Conservation (phyloP, 2,329 filamentous ascomycete genomes). For the Colletotrichum eleusines region DNA sequence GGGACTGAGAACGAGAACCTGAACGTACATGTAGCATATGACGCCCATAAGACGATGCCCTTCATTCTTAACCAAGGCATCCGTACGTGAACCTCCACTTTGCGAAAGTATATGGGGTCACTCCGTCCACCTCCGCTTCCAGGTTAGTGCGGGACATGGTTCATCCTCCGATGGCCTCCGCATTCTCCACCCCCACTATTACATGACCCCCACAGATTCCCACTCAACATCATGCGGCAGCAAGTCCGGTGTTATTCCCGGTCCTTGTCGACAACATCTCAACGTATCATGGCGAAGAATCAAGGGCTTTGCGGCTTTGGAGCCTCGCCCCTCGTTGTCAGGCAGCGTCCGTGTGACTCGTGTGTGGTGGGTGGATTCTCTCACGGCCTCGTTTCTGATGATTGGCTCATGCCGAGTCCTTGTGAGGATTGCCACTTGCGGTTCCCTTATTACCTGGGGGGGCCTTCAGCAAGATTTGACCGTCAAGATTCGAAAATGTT, state of each 20-base stretch:
- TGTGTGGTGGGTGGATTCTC: constrained; percentile 1
- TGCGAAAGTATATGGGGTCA: background rate
- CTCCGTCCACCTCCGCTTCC: constrained; percentile 13
- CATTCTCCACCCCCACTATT: constrained; percentile 10
- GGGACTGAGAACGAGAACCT: background rate
- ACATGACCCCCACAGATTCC: constrained; percentile 31
- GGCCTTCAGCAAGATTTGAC: too few relatives aligned
- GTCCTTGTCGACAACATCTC: background rate
- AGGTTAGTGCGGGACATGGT: background rate
- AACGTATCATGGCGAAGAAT: background rate
- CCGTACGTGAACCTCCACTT: background rate
- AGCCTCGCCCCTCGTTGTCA: background rate
- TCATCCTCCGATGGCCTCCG: constrained; percentile 8
- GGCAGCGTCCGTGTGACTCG: background rate
- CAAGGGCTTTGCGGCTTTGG: background rate
- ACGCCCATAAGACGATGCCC: background rate
- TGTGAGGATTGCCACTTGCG: background rate
- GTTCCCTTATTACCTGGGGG: background rate
- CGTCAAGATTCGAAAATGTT: too few relatives aligned
- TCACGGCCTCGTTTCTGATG: background rate
- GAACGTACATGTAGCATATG: too few relatives aligned
- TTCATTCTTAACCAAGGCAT: constrained; percentile 29
- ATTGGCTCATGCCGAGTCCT: background rate
- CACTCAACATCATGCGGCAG: constrained; percentile 3
- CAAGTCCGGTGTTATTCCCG: constrained; percentile 22